Evolutionary conservation across 2,329 filamentous ascomycete species (phyloP).

Genomic region (Talaromyces sp.): DNA sequence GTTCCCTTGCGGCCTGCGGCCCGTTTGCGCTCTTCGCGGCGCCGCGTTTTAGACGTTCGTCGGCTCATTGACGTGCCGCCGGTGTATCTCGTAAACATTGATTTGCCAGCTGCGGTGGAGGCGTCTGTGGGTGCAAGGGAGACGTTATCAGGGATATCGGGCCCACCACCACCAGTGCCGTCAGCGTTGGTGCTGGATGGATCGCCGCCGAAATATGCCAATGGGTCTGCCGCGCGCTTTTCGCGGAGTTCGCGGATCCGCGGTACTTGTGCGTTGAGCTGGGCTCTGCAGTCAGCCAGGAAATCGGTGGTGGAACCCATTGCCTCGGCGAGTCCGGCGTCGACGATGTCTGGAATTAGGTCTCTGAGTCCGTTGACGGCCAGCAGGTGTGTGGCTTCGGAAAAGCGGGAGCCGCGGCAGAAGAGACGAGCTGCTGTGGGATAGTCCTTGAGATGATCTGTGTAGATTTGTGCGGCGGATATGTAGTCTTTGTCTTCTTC

Average conservation of each 20-base stretch:
- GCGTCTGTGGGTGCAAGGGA: conserved; percentile 82
- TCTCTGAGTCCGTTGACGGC: conserved; percentile 55
- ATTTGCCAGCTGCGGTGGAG: conserved; percentile 70
- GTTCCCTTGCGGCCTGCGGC: conserved; percentile 93
- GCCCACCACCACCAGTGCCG: conserved; percentile 39
- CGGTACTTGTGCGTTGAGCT: conserved; percentile 78
- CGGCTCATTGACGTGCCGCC: conserved; percentile 58
- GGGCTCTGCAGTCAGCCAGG: conserved; percentile 83
- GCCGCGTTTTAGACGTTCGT: conserved; percentile 80
- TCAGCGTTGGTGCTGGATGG: conserved; percentile 49
- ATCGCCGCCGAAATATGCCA: conserved; percentile 84
- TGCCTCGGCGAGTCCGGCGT: conserved; percentile 73
- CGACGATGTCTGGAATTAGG: conserved; percentile 65
- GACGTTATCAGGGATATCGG: conserved; percentile 82
- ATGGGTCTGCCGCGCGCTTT: conserved; percentile 76
- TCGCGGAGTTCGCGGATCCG: conserved; percentile 75
- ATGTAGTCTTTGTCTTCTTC: conserved; percentile 77
- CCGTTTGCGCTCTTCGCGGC: conserved; percentile 89
- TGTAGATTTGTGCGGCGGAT: conserved; percentile 71
- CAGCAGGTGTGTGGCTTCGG: conserved; percentile 78
- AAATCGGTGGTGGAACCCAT: conserved; percentile 82
- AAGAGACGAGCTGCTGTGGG: conserved; percentile 67
- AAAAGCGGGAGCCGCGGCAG: conserved; percentile 82
- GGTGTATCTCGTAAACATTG: conserved; percentile 89
- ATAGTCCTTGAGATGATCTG: conserved; percentile 73